phyloP scores from a whole-genome alignment of 1,284 basidiomycete genomes.

The Cryptococcus sp. region DNA sequence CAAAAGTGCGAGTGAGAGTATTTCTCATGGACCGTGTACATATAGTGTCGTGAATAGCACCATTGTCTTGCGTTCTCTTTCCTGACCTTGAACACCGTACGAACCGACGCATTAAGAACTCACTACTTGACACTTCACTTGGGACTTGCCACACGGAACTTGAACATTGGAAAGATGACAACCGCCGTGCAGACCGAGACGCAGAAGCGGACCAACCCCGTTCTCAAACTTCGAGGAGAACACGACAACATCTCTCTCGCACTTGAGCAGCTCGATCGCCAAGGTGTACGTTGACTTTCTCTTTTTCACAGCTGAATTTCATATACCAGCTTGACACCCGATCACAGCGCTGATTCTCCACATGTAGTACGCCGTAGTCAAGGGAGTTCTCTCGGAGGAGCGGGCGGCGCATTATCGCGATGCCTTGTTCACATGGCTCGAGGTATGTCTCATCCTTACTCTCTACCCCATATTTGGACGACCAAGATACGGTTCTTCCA shows the following conservation, averaged over 20 bases:
- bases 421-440: constrained; percentile 39
- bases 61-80: too few species aligned
- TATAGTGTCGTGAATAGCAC: too few species aligned
- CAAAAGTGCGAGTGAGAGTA: too few species aligned
- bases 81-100: too few species aligned
- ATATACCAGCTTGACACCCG: neutral
- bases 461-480: too few species aligned
- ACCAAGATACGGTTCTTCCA: neutral
- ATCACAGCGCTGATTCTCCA: neutral
- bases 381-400: constrained; percentile 32
- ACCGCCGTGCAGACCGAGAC: too few species aligned
- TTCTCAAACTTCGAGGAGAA: neutral
- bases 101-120: too few species aligned
- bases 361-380: constrained; percentile 35
- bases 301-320: neutral
- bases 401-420: constrained; percentile 28
- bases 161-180: too few species aligned
- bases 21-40: too few species aligned
- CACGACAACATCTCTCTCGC: neutral
- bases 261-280: neutral
- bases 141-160: too few species aligned
- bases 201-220: too few species aligned
- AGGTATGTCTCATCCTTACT: constrained; percentile 5
- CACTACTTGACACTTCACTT: too few species aligned
- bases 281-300: neutral